These are phyloP conservation scores for Vigna mungo DNA, from an alignment of 306 rosid genomes.

Conservation along the genomic window DNA sequence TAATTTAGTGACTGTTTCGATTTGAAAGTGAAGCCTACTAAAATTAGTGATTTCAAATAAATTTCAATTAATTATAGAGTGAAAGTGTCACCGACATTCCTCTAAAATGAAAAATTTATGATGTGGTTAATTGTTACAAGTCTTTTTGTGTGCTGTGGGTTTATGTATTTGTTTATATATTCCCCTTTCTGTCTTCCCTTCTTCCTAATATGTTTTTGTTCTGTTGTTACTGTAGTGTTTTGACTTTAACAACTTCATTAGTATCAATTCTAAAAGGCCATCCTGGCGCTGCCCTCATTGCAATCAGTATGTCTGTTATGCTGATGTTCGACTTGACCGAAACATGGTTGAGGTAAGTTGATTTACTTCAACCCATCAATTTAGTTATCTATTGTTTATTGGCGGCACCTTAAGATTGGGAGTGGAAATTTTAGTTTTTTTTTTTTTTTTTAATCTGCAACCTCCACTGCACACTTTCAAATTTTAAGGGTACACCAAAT, in stretches of 20 bases:
- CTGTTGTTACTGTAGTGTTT: conserved; percentile 72
- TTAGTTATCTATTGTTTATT: conserved; percentile 34
- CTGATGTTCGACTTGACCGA: conserved; percentile 75
- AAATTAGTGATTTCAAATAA: too few species aligned
- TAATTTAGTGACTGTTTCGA: too few species aligned
- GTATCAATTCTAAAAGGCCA: conserved; percentile 83
- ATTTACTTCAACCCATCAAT: conserved; percentile 41
- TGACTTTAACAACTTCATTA: conserved; percentile 73
- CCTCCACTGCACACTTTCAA: not conserved
- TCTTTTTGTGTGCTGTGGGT: not conserved
- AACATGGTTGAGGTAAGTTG: conserved; percentile 87
- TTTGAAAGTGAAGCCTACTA: too few species aligned
- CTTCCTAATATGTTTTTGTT: conserved; percentile 33
- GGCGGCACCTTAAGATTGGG: conserved; percentile 37
- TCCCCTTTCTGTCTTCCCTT: conserved; percentile 15
- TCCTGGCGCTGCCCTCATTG: conserved; percentile 99
- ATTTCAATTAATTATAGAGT: not conserved
- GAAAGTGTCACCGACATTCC: not conserved
- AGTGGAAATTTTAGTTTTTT: conserved; percentile 8
- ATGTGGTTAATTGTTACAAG: conserved; percentile 4
- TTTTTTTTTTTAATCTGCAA: conserved; percentile 16
- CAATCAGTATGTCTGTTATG: conserved; percentile 76
- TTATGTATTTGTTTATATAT: not conserved
- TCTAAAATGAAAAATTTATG: not conserved
- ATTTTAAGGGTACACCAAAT: conserved; percentile 23